Conservation (phyloP, 2,329 filamentous ascomycete genomes). For the Cercospora sesami region DNA sequence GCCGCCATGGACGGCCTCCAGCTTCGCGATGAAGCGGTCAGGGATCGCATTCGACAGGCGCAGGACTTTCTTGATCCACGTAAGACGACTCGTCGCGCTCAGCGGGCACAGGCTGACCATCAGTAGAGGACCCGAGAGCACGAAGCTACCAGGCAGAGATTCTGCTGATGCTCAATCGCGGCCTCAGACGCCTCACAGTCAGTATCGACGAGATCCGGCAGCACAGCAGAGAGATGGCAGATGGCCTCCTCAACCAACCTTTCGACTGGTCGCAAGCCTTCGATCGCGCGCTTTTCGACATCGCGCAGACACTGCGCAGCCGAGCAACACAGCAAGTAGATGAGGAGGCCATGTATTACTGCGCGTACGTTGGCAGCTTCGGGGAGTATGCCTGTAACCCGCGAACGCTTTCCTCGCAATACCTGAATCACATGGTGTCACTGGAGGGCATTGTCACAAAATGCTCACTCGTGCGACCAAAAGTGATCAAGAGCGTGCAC, state of each 20-base stretch:
- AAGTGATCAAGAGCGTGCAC: conserved; percentile 97
- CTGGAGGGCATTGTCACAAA: conserved; percentile 97
- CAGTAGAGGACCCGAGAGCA: conserved; percentile 56
- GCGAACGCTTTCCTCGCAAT: conserved; percentile 80
- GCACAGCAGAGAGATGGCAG: conserved; percentile 79
- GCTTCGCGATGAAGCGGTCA: conserved; percentile 80
- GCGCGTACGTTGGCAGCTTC: conserved; percentile 95
- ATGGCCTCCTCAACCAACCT: conserved; percentile 75
- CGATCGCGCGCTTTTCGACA: conserved; percentile 83
- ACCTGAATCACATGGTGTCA: conserved; percentile 95
- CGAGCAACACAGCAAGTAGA: conserved; percentile 73
- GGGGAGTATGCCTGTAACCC: conserved; percentile 94
- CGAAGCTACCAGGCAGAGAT: conserved; percentile 88
- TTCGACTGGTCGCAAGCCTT: conserved; percentile 90
- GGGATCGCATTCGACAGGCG: conserved; percentile 81
- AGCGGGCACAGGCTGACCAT: conserved; percentile 13
- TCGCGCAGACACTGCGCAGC: conserved; percentile 76
- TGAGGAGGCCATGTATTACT: conserved; percentile 84
- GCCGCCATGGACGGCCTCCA: conserved; percentile 67
- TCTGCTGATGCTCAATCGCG: conserved; percentile 68
- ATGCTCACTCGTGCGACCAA: conserved; percentile 90
- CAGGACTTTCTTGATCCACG: conserved; percentile 91
- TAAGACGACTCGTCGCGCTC: conserved; percentile 51
- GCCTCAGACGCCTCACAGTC: conserved; percentile 58
- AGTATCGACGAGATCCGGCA: conserved; percentile 84